phyloP scores from a whole-genome alignment of 768 basidiomycete genomes.

The Rhodocollybia butyracea region DNA sequence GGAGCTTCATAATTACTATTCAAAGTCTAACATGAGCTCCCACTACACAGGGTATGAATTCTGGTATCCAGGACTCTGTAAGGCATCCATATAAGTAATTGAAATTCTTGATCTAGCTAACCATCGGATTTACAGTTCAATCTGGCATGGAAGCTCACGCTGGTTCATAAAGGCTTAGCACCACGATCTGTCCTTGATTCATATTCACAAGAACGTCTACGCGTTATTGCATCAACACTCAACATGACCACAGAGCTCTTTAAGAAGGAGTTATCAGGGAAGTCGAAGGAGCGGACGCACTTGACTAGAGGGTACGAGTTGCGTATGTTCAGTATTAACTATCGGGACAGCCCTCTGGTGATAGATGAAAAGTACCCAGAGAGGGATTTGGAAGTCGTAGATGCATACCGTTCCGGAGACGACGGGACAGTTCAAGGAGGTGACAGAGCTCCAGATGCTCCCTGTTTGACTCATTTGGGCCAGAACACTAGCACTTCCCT shows the following conservation, averaged over 20 bases:
- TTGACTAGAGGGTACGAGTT: constrained; percentile 16
- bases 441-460: constrained; percentile 34
- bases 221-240: constrained; percentile 44
- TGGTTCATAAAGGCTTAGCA: constrained; percentile 35
- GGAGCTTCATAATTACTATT: not conserved
- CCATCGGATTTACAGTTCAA: constrained; percentile 28
- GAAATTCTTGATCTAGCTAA: not conserved
- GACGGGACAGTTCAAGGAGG: constrained; percentile 23
- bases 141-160: constrained; percentile 42
- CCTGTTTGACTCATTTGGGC: constrained; percentile 17
- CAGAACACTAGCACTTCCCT: constrained; percentile 7
- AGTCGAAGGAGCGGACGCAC: not conserved
- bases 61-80: constrained; percentile 36
- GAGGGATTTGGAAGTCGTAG: constrained; percentile 12
- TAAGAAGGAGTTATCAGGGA: constrained; percentile 17
- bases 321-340: constrained; percentile 41
- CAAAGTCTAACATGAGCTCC: constrained; percentile 1
- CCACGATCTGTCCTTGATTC: constrained; percentile 33
- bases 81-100: constrained; percentile 4
- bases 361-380: constrained; percentile 24
- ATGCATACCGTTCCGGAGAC: constrained; percentile 9
- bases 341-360: constrained; percentile 39
- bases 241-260: constrained; percentile 29
- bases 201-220: constrained; percentile 42
- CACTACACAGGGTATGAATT: constrained; percentile 34